A percentile compares a stretch with the other conserved stretches of the same genome.
phyloP scores from a whole-genome alignment of 345 rosid species.

The thale cress (Arabidopsis thaliana) region DNA sequence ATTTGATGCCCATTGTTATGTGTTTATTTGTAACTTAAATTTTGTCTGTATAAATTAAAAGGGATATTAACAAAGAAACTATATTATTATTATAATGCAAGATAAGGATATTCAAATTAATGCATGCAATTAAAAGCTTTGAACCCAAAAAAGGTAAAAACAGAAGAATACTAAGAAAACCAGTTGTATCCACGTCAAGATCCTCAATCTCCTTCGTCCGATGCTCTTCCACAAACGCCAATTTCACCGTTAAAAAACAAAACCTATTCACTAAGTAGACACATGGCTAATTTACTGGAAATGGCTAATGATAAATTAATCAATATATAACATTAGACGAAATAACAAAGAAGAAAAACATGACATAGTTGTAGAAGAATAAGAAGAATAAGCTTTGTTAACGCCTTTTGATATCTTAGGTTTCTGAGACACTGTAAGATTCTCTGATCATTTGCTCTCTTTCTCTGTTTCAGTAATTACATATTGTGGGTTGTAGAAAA shows the following conservation, averaged over 20 bases:
- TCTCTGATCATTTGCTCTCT: neutral
- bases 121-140: conserved; percentile 39
- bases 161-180: conserved; percentile 10
- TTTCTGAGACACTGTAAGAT: conserved; percentile 2
- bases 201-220: conserved; percentile 32
- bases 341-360: neutral
- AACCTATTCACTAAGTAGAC: conserved; percentile 7
- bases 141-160: conserved; percentile 28
- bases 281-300: conserved; percentile 19
- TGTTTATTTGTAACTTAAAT: neutral
- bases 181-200: conserved; percentile 37
- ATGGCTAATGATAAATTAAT: neutral
- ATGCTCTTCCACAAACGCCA: conserved; percentile 15
- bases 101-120: conserved; percentile 8
- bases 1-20: conserved; percentile 6
- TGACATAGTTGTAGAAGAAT: no score
- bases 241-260: conserved; percentile 10
- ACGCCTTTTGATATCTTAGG: conserved; percentile 4
- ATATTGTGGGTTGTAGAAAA: neutral
- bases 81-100: neutral
- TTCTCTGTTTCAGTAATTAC: conserved; percentile 17
- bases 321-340: neutral
- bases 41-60: neutral
- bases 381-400: conserved; percentile 3
- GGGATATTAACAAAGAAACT: neutral